These are phyloP conservation scores for Solanum gracilifrons DNA, from an alignment of 257 asterid species.

Conservation along the genomic window DNA sequence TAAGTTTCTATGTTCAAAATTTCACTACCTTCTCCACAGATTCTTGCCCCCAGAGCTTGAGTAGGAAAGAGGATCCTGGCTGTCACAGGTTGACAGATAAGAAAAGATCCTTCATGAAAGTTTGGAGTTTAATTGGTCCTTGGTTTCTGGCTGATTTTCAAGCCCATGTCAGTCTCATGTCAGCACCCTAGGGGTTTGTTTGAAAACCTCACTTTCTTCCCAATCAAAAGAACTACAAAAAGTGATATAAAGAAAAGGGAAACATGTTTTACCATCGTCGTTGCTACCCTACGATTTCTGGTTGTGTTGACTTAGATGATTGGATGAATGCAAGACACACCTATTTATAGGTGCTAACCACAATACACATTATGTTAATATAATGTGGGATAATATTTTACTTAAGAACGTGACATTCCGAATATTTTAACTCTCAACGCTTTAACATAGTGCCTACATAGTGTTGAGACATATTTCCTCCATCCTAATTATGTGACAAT, in stretches of 20 bases:
- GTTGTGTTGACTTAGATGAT: background rate
- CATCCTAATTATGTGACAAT: background rate
- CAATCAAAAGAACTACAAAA: background rate
- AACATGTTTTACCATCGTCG: background rate
- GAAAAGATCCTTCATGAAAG: background rate
- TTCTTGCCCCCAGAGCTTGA: background rate
- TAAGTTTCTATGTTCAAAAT: constrained; percentile 23
- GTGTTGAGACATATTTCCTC: background rate
- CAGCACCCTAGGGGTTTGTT: background rate
- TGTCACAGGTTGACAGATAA: background rate
- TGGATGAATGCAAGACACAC: background rate
- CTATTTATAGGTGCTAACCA: background rate
- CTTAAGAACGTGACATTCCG: background rate
- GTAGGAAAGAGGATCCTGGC: background rate
- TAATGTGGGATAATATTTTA: background rate
- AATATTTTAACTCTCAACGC: background rate
- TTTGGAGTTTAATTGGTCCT: background rate
- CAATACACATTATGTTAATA: background rate
- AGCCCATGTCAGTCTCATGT: background rate
- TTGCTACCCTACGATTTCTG: background rate
- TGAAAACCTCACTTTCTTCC: background rate
- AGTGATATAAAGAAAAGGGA: background rate
- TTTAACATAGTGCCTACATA: background rate
- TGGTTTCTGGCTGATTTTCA: background rate
- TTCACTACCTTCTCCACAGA: background rate